Evolutionary conservation across 1,284 basidiomycete species (phyloP).

Genomic region (Cryptococcus depauperatus): DNA sequence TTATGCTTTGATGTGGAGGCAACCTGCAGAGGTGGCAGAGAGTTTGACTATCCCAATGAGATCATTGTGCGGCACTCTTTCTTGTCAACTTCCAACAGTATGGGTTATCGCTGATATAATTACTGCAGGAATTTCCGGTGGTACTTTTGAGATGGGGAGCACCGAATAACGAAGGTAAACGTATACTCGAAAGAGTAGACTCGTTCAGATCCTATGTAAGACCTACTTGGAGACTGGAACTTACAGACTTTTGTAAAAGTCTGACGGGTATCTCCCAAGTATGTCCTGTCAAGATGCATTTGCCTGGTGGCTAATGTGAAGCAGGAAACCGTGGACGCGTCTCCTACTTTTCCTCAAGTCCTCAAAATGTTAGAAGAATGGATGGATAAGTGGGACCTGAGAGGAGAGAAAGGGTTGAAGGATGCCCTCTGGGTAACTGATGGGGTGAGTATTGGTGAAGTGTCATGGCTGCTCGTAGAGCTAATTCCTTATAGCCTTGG

Average conservation of each 20-base stretch:
- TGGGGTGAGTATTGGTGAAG: conserved; percentile 34
- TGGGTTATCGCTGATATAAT: conserved; percentile 6
- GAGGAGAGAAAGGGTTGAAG: conserved; percentile 35
- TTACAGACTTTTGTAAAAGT: conserved; percentile 74
- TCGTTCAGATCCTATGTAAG: conserved; percentile 82
- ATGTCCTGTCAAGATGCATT: neutral
- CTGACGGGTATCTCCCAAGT: conserved; percentile 92
- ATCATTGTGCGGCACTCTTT: conserved; percentile 64
- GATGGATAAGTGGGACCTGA: conserved; percentile 49
- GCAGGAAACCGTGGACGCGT: conserved; percentile 67
- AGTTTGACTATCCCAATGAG: conserved; percentile 78
- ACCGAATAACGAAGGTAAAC: conserved; percentile 9
- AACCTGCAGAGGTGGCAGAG: conserved; percentile 62
- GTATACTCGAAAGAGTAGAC: conserved; percentile 35
- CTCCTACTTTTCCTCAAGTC: conserved; percentile 68
- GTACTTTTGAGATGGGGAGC: conserved; percentile 76
- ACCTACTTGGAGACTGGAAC: conserved; percentile 73
- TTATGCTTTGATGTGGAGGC: conserved; percentile 64
- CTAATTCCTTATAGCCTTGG: conserved; percentile 29
- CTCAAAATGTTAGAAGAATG: conserved; percentile 60
- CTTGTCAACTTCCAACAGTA: conserved; percentile 3
- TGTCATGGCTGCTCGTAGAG: no score
- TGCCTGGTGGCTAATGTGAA: neutral
- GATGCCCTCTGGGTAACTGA: conserved; percentile 50
- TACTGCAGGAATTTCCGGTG: conserved; percentile 48